Base-by-base conservation (phyloP, 1,139 yeast genomes). In the Geotrichum histeridarum region DNA sequence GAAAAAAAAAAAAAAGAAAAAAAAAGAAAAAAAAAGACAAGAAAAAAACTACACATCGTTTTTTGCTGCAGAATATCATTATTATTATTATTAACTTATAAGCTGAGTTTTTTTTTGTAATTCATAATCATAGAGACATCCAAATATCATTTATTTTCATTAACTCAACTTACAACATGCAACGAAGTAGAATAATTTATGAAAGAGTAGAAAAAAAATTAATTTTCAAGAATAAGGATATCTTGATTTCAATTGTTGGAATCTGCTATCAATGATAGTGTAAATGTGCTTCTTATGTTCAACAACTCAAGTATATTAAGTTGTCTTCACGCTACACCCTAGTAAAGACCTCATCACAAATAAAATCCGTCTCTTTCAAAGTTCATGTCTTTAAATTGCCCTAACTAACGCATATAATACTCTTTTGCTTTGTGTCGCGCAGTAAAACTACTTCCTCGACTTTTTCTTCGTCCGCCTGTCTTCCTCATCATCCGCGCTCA, bases 381-480 rank as follows among this genome's bases (percentile, higher is more conserved):
- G n/a, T n/a, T 14, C 8, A 15, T 15, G 8, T 15, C 18, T 41
- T 41, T 15, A 15, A 15, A 17, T 17, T 15, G 15, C 18, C n/a
- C 18, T 41, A n/a, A n/a, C n/a, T n/a, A n/a, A n/a, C n/a, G n/a
- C n/a, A 12, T 15, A 8, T 42, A 42, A 11, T 4, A 8, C 11
- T 15, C 27, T 7, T 37, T 47, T n/a, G n/a, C 14, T 33, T n/a
- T 6, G 14, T 33, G 6, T n/a, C n/a, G n/a, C n/a, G n/a, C n/a
- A n/a, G 14, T 3, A 33, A 6, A 6, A 11, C 7, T 58, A 61
- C 42, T 55, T 61, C 53, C 57, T 63, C 7, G 60, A 50, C 57
- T 63, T 63, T 58, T 71, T 72, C 61, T 70, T 71, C 11, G 67
- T 48, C 18, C 71, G 69, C 57, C 68, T 66, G 32, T 60, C 52